A percentile compares a stretch with the other conserved stretches of the same genome.
These are phyloP conservation scores for Eucalyptus lansdowneana DNA, from an alignment of 345 rosid genomes.

Conservation along the genomic window DNA sequence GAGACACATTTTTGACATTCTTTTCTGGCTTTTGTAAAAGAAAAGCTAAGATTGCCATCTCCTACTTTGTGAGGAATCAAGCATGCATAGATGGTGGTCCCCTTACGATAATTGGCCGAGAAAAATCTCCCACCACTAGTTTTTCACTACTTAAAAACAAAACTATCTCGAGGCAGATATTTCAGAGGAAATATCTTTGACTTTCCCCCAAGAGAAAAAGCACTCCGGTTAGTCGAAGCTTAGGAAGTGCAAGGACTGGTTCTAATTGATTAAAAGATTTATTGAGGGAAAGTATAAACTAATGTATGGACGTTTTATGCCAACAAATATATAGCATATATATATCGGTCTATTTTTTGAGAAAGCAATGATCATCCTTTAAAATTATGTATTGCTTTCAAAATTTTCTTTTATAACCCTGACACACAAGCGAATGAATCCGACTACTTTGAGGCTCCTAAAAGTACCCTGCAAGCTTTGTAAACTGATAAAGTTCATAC, in stretches of 20 bases:
- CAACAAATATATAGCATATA: background rate
- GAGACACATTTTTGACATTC: background rate
- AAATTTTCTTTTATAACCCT: background rate
- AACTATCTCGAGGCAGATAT: background rate
- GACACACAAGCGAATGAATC: background rate
- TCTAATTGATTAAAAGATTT: background rate
- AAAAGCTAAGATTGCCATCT: background rate
- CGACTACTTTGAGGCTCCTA: background rate
- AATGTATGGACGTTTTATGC: background rate
- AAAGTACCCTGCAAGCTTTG: background rate
- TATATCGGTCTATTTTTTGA: background rate
- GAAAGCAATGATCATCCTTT: background rate
- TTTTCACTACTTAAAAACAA: background rate
- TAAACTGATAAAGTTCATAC: background rate
- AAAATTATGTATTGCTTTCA: background rate
- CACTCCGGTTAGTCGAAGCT: background rate
- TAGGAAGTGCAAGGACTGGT: background rate
- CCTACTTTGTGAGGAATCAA: background rate
- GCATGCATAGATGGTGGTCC: background rate
- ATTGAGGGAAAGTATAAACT: background rate
- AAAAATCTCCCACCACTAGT: background rate
- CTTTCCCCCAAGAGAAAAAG: background rate
- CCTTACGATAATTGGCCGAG: background rate
- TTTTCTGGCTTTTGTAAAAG: background rate
- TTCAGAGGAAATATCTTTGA: background rate